Conservation (phyloP, 2,329 filamentous ascomycete genomes). For the Cladobotryum mycophilum region DNA sequence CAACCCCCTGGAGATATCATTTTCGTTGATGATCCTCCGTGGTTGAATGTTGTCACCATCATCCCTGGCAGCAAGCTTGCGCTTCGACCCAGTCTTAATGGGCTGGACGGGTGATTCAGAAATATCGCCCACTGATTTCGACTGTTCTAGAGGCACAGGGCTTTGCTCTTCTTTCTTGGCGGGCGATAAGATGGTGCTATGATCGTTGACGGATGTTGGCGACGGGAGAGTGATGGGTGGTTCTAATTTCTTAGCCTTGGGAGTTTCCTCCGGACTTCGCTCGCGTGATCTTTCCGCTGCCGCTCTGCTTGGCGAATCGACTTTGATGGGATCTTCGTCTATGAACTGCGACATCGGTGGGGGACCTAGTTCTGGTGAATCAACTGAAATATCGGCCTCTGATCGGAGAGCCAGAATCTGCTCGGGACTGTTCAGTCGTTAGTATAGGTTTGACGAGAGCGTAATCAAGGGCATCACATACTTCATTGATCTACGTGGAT, state of each 20-base stretch:
- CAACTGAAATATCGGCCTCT: slow-evolving; percentile 43
- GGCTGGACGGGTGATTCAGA: slow-evolving; percentile 16
- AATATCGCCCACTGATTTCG: neutral
- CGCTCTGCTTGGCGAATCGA: slow-evolving; percentile 39
- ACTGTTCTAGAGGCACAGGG: neutral
- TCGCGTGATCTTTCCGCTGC: slow-evolving; percentile 5
- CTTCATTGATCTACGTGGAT: slow-evolving; percentile 63
- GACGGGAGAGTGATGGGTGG: slow-evolving; percentile 27
- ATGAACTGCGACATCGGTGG: slow-evolving; percentile 54
- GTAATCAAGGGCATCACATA: slow-evolving; percentile 33
- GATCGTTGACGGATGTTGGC: slow-evolving; percentile 18
- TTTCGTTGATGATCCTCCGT: slow-evolving; percentile 22
- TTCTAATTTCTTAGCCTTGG: slow-evolving; percentile 20
- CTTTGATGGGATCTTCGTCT: slow-evolving; percentile 49
- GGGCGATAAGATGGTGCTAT: slow-evolving; percentile 4
- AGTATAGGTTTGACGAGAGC: slow-evolving; percentile 17
- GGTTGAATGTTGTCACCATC: slow-evolving; percentile 38
- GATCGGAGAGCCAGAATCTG: slow-evolving; percentile 56
- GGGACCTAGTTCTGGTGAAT: slow-evolving; percentile 64
- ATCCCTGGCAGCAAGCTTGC: slow-evolving; percentile 51
- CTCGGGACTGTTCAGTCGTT: slow-evolving; percentile 43
- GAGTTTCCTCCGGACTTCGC: slow-evolving; percentile 12
- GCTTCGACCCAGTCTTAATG: slow-evolving; percentile 47
- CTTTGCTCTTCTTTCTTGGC: neutral
- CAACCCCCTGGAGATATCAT: slow-evolving; percentile 16